Base-by-base conservation (phyloP, 257 asterid species). In the Jasminum sambac region DNA sequence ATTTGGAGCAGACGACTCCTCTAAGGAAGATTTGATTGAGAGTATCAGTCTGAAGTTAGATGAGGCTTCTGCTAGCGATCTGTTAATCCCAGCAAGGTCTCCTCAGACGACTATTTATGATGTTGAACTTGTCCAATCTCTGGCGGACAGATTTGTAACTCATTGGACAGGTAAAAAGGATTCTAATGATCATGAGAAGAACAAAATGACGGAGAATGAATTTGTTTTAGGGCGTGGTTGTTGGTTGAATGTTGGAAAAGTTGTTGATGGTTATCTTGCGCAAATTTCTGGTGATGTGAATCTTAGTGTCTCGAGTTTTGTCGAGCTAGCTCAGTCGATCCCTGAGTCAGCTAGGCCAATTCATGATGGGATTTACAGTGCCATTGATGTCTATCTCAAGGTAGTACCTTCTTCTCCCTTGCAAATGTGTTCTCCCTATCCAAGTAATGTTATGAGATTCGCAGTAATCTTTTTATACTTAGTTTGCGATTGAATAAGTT, bases 311-410 rank as follows among this genome's bases (percentile, higher is more conserved):
- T 64, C 83, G 11, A 55, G 81, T 73, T 93, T 93, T 76, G 74
- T 84, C 66, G 80, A 84, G 65, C 66, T 93, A 79, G 60, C 91
- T 7, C 83, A 68, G 87, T 80, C 90, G 4, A 77, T 90, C 77
- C 96, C 98, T 0, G 96, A 84, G 44, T 69, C 84, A 0, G 94
- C 97, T 60, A 83, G 98, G 59, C 95, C 90, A 60, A 84, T 84
- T 74, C 98, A 93, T 43, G 95, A 90, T 69, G 88, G 90, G 62
- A 19, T 93, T 24, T 93, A 93, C 48, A 74, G 80, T 23, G 95
- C 98, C 78, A 86, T 93, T 36, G 90, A 93, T 73, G 61, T 83
- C 73, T 89, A 86, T 77, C 76, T 92, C 75, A 87, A 83, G 96
- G 97, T 87, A 69, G 4, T 68, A 46, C 24, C 44, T 11, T 6